Conservation (phyloP, 179 eudicot genomes). For the Patellifolia procumbens region DNA sequence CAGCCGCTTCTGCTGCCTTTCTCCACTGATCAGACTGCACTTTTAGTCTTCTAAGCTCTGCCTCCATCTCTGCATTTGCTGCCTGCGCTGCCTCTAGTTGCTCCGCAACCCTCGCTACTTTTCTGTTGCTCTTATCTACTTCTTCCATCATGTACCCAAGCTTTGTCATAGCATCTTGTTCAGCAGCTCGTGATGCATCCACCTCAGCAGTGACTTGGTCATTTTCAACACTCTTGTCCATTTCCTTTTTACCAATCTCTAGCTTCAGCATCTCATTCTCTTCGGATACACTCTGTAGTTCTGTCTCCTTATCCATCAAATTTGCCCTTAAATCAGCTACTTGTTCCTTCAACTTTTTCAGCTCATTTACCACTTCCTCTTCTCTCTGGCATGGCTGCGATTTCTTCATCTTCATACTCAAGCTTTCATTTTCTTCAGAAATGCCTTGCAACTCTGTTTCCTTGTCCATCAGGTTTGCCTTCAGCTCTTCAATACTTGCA, state of each 20-base stretch:
- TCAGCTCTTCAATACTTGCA: slow-evolving; percentile 61
- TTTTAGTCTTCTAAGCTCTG: slow-evolving; percentile 73
- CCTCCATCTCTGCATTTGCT: slow-evolving; percentile 64
- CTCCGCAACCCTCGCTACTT: slow-evolving; percentile 55
- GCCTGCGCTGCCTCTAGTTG: slow-evolving; percentile 67
- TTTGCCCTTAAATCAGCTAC: slow-evolving; percentile 44
- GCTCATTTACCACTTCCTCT: slow-evolving; percentile 46
- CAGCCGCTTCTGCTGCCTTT: slow-evolving; percentile 97
- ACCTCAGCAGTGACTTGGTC: slow-evolving; percentile 32
- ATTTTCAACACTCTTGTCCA: slow-evolving; percentile 20
- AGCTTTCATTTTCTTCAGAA: slow-evolving; percentile 64
- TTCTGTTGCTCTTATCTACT: slow-evolving; percentile 57
- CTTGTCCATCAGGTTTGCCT: slow-evolving; percentile 78
- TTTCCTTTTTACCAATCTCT: slow-evolving; percentile 44
- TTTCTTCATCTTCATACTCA: slow-evolving; percentile 47
- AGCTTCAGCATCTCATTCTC: slow-evolving; percentile 63
- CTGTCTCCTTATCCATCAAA: slow-evolving; percentile 59
- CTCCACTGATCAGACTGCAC: slow-evolving; percentile 96
- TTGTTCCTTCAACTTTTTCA: slow-evolving; percentile 38
- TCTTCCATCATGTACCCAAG: slow-evolving; percentile 59
- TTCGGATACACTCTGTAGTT: slow-evolving; percentile 44
- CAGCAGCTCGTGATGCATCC: slow-evolving; percentile 54
- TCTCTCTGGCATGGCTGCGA: slow-evolving; percentile 37
- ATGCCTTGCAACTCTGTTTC: slow-evolving; percentile 80
- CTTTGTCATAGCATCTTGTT: slow-evolving; percentile 55